Conservation (phyloP, 169 alveolate genomes). For the Eimeria praecox region DNA sequence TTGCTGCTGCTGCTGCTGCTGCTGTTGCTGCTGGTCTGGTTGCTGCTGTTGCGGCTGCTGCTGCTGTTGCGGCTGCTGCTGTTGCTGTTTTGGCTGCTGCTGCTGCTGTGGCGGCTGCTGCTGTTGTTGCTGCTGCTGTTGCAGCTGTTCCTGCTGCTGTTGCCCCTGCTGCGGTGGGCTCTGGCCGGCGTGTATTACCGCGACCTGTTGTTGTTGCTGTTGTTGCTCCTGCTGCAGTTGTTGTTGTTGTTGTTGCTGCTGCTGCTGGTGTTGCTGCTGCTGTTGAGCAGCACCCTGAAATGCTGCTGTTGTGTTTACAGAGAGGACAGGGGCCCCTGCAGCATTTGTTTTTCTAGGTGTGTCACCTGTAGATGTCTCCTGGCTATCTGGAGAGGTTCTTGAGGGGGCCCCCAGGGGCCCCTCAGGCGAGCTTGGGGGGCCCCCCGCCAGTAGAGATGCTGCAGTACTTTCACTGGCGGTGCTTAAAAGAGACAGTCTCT, state of each 20-base stretch:
- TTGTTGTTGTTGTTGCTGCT: neutral
- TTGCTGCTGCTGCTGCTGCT: constrained; percentile 19
- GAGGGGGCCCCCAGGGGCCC: constrained; percentile 6
- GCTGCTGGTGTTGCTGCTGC: constrained; percentile 13
- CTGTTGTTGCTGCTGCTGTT: neutral
- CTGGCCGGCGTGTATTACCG: neutral
- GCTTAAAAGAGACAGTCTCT: constrained; percentile 33
- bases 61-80: constrained; percentile 30
- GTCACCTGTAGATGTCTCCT: neutral
- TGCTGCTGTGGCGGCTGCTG: neutral
- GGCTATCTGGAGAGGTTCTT: neutral
- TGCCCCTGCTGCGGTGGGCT: neutral
- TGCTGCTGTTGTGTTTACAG: neutral
- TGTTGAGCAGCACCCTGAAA: neutral
- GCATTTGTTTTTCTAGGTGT: neutral
- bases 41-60: neutral
- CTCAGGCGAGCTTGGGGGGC: constrained; percentile 9
- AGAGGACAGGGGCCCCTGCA: constrained; percentile 7
- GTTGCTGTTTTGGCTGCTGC: neutral
- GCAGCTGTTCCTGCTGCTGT: neutral
- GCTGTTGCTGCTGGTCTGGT: neutral
- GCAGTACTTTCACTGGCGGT: constrained; percentile 64
- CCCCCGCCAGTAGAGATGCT: constrained; percentile 5
- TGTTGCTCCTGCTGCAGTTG: neutral
- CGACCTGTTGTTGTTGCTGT: neutral